Conservation (phyloP, 1,139 yeast genomes). For the Taiozyma onychis region DNA sequence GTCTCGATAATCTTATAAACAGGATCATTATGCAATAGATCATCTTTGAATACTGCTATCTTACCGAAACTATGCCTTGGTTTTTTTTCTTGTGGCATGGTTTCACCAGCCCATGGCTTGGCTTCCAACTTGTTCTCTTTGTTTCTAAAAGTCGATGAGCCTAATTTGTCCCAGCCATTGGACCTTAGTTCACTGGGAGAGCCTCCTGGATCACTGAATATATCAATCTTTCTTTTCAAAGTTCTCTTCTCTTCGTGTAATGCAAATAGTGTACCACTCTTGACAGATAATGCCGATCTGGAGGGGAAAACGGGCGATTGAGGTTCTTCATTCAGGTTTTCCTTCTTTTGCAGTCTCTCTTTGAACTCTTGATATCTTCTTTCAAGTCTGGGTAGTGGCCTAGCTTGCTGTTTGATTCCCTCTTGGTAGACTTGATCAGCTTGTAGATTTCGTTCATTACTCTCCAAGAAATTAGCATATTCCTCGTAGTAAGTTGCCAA, state of each 20-base stretch:
- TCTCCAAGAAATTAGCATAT: conserved; percentile 64
- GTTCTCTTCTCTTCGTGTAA: conserved; percentile 19
- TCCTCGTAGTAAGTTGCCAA: conserved; percentile 76
- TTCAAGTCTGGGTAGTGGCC: conserved; percentile 54
- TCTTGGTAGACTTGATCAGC: conserved; percentile 59
- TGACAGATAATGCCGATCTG: conserved; percentile 19
- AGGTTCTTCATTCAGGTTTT: conserved; percentile 27
- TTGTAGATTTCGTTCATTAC: conserved; percentile 43
- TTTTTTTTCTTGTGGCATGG: conserved; percentile 34
- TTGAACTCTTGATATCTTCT: conserved; percentile 45
- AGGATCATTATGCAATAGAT: conserved; percentile 30
- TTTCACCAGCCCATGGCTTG: conserved; percentile 66
- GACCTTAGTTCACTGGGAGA: conserved; percentile 1
- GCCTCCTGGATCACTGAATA: conserved; percentile 16
- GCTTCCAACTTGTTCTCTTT: conserved; percentile 63
- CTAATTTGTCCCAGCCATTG: conserved; percentile 47
- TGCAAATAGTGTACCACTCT: conserved; percentile 26
- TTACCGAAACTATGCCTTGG: conserved; percentile 21
- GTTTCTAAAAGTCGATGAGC: conserved; percentile 42
- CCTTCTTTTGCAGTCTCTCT: conserved; percentile 26
- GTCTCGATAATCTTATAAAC: conserved; percentile 43
- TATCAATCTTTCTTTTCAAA: conserved; percentile 17
- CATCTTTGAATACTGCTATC: conserved; percentile 42
- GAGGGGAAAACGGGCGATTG: conserved; percentile 24
- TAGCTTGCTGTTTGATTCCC: conserved; percentile 58